phyloP scores from a whole-genome alignment of 306 rosid genomes.

The Alnus glutinosa region DNA sequence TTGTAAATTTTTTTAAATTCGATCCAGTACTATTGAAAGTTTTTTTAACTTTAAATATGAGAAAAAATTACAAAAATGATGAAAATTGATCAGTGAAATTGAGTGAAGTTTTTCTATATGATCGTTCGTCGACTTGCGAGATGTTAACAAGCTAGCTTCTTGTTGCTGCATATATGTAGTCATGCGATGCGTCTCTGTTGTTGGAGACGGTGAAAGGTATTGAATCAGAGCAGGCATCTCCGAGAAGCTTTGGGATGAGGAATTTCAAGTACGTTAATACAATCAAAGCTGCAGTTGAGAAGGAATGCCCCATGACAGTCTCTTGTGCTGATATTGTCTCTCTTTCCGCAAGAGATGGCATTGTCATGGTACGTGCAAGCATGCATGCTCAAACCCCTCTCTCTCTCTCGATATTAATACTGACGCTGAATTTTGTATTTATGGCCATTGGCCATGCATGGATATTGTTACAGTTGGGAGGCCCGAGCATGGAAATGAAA shows the following conservation, averaged over 20 bases:
- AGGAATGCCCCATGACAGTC: constrained; percentile 64
- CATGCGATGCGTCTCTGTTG: constrained; percentile 84
- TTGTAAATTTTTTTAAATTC: no score
- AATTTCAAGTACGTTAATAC: constrained; percentile 72
- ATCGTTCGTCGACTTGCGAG: not conserved
- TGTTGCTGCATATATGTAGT: constrained; percentile 31
- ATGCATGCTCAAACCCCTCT: not conserved
- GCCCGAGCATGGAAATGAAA: constrained; percentile 70
- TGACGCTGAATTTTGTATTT: no score
- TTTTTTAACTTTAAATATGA: no score
- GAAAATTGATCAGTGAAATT: no score
- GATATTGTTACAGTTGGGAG: constrained; percentile 56
- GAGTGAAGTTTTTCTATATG: not conserved
- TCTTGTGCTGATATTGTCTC: constrained; percentile 91
- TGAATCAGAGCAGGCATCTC: constrained; percentile 60
- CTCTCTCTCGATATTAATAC: not conserved
- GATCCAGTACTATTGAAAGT: no score
- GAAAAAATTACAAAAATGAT: no score
- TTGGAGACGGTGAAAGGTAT: constrained; percentile 41
- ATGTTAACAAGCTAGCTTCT: not conserved
- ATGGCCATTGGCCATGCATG: no score
- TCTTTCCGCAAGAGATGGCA: constrained; percentile 83
- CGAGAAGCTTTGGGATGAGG: constrained; percentile 79
- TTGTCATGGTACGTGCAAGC: constrained; percentile 46
- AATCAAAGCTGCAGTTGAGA: constrained; percentile 69